Evolutionary conservation across 2,329 filamentous ascomycete species (phyloP), one percentile per base, ranked within the genome.

Genomic region (Lachnellula suecica): DNA sequence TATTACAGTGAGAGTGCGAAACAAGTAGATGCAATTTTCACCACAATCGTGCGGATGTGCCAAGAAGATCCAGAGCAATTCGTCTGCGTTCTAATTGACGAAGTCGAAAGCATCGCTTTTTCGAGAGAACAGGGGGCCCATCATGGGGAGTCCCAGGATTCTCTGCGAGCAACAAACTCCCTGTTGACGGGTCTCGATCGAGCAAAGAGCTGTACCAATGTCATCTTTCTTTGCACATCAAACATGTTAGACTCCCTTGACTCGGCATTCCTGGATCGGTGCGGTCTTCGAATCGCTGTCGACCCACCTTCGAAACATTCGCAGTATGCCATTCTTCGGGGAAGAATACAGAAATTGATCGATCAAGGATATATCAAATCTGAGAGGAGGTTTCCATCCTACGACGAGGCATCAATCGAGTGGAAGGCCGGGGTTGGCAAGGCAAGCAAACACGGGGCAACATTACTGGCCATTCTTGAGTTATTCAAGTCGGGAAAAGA

Each of bases 1-100:
- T 78, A 68, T 53, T 78, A 74, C 48, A 73, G 74, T n/a, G 74
- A 75, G 51, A 75, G 72, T 52, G 70, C 72, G 3, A 72, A 72
- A 46, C 67, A 73, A 8, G 69, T 78, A 1, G 67, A 67, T 11
- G 59, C 67, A 6, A 68, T 76, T 2, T 78, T 79, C 54, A 70
- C 71, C 3, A 65, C 63, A 8, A 69, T 79, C 11, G 57, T 59
- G 15, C 15, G 22, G 1, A 59, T 65, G 51, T 66, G 64, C 37
- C 44, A 59, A 44, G 56, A 61, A 22, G 38, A 60, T 4, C 48
- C 58, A 7, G 47, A 57, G 6, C 35, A 50, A 4, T 64, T 69
- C 37, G 45, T 63, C n/a, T 63, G 63, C 44, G 59, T 69, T 17
- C 44, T 70, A 0, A 67, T 70, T 35, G 67, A 70, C 40, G 67